These are phyloP conservation scores for Lasiodiplodia sp. DNA, from an alignment of 2,329 filamentous ascomycete genomes.

Conservation along the genomic window DNA sequence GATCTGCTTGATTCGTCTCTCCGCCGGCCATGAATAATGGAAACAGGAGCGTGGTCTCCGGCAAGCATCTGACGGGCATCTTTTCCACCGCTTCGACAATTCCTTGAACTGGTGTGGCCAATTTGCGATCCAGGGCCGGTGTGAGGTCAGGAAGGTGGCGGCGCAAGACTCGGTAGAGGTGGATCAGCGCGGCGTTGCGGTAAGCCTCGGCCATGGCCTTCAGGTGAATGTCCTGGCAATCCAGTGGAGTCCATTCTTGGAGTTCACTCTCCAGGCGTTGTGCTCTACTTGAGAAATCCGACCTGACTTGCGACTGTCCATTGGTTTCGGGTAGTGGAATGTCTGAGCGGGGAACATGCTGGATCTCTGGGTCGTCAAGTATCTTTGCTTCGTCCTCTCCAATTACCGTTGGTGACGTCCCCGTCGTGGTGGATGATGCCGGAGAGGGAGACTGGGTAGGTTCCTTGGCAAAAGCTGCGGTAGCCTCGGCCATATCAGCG, in stretches of 20 bases:
- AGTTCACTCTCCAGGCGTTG: constrained; percentile 22
- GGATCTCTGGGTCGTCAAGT: constrained; percentile 11
- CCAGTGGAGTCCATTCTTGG: constrained; percentile 25
- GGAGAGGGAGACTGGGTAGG: constrained; percentile 15
- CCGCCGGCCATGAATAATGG: constrained; percentile 29
- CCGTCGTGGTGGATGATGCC: not conserved
- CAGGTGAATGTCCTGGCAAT: constrained; percentile 27
- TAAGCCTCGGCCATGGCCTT: constrained; percentile 28
- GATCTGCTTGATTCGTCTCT: constrained; percentile 16
- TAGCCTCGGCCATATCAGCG: constrained; percentile 28
- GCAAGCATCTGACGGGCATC: constrained; percentile 29
- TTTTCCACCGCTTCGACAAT: constrained; percentile 28
- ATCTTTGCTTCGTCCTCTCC: constrained; percentile 18
- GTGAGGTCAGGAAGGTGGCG: constrained; percentile 27
- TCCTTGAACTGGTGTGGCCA: constrained; percentile 22
- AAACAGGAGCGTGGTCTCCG: constrained; percentile 25
- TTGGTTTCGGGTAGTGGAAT: not conserved
- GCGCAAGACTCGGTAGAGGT: constrained; percentile 25
- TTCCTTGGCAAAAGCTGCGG: constrained; percentile 16
- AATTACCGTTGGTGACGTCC: not conserved
- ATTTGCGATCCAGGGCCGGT: constrained; percentile 23
- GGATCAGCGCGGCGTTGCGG: constrained; percentile 28
- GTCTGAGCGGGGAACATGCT: constrained; percentile 12
- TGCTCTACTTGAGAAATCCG: constrained; percentile 27
- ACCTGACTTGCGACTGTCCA: constrained; percentile 15